Base-by-base conservation (phyloP, 176 grass and related monocot species). In the Musa itinerans region DNA sequence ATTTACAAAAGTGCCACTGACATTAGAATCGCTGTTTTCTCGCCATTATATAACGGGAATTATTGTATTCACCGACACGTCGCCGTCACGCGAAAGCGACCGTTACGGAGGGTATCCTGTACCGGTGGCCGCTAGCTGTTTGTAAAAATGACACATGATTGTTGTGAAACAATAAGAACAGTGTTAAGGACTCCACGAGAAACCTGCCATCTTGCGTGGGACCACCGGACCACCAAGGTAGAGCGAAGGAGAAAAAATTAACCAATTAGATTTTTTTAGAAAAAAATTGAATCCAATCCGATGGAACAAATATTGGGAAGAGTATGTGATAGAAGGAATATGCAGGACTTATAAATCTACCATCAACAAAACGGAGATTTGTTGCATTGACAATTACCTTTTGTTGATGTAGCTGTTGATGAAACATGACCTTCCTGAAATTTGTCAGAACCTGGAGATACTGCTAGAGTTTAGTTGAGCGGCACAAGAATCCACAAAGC, bases 381-480 rank as follows among this genome's bases (percentile, higher is more conserved):
- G 15, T 73, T 77, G 73, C 8, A 71, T 29, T 52, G 76, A 79
- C 29, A 78, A 82, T 68, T 83, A 88, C 94, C 82, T 93, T 85
- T 97, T 9, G 80, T 87, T 77, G 94, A 91, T 34, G 82, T 64
- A 69, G 72, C 73, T 80, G 52, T 84, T 80, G 59, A 76, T 8
- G 76, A 68, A 68, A 16, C 15, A 59, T 91, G 69, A 72, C 83
- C 85, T 58, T 97, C 90, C 14, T 80, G 72, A 59, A 85, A 74
- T 65, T 84, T 96, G 55, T 92, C 86, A 19, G 74, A 90, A 74
- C 63, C 74, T 14, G 72, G 25, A 12, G 85, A 90, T 77, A 82
- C 79, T 93, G 74, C 81, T 74, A 16, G 71, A 74, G 54, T 77
- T 90, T 76, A 86, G 83, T 87, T 81, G 85, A 82, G 80, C 90